Base-by-base conservation (phyloP, 257 asterid species). In the Schizonepeta tenuifolia region DNA sequence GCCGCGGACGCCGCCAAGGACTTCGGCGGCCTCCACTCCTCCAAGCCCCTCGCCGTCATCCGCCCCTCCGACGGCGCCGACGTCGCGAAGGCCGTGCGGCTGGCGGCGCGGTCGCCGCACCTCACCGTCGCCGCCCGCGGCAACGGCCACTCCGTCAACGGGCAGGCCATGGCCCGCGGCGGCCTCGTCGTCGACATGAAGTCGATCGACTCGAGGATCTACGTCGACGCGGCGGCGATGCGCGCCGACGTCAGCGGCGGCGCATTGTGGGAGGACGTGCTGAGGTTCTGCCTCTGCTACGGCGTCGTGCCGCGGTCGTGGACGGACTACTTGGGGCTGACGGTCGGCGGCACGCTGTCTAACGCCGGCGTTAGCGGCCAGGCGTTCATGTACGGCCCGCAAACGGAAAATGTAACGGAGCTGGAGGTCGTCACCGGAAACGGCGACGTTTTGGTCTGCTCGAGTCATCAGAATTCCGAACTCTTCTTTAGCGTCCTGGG, bases 291-390 rank as follows among this genome's bases (percentile, higher is more conserved):
- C 81, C 56, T n/a, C 40, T 75, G 71, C 1, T 43, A 78, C 75
- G 93, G 97, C 24, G 61, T 88, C 12, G 85, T 96, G 35, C 99
- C 99, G 0, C 84, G 88, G 53, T 91, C 97, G 24, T 94, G 99
- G 99, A 91, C 99, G 53, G 97, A 91, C 57, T 94, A 94, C 68
- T 72, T 94, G 13, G 93, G 89, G 2, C 74, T 94, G 47, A 94
- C 99, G 73, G 96, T 94, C 5, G 99, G 99, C 1, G 99, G 97
- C 41, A 91, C 99, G 55, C 74, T 94, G 24, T 91, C 97, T 4
- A 91, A 94, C 87, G 99, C 92, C 80, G 97, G 99, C 65, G 91
- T 94, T 4, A 91, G 99, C 22, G 99, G 99, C 0, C 99, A 94
- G 87, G 57, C 92, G 0, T 94, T 91, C 77, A 60, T 72, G 5